Conservation (phyloP, 768 basidiomycete genomes). For the Flagelloscypha sp. region DNA sequence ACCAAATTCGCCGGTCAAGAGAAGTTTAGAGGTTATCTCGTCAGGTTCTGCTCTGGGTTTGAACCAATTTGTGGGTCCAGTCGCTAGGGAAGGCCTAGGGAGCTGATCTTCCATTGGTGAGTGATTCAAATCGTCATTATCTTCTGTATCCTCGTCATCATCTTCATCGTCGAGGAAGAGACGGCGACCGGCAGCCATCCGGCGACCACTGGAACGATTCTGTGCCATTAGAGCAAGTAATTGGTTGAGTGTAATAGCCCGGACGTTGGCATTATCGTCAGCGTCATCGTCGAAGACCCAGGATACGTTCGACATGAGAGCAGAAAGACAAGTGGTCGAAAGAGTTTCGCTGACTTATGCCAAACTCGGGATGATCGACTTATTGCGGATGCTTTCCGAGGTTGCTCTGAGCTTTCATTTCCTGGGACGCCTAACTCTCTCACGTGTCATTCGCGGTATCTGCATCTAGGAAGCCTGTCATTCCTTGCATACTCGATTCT, state of each 20-base stretch:
- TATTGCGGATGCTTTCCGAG: too few species aligned
- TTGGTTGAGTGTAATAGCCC: constrained; percentile 22
- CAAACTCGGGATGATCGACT: too few species aligned
- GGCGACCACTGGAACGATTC: neutral
- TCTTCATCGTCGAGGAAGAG: constrained; percentile 18
- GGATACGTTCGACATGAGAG: constrained; percentile 15
- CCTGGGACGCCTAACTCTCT: too few species aligned
- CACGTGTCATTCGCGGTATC: too few species aligned
- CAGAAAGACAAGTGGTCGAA: constrained; percentile 1
- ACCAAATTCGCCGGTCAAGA: constrained; percentile 78
- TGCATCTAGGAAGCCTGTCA: too few species aligned
- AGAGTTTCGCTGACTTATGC: too few species aligned
- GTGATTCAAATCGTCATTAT: constrained; percentile 23
- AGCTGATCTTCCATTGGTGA: constrained; percentile 8
- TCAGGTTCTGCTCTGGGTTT: constrained; percentile 48
- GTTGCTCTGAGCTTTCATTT: too few species aligned
- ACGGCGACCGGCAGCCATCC: neutral
- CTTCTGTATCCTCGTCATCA: constrained; percentile 28
- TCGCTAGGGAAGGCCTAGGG: constrained; percentile 21
- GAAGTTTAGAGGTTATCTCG: constrained; percentile 51
- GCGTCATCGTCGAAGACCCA: constrained; percentile 15
- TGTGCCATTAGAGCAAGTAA: constrained; percentile 6
- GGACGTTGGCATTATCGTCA: constrained; percentile 15
- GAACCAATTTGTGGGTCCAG: constrained; percentile 24
- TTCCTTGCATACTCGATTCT: too few species aligned